Base-by-base conservation (phyloP, 1,139 yeast species). In the Suhomyces wounanorum region DNA sequence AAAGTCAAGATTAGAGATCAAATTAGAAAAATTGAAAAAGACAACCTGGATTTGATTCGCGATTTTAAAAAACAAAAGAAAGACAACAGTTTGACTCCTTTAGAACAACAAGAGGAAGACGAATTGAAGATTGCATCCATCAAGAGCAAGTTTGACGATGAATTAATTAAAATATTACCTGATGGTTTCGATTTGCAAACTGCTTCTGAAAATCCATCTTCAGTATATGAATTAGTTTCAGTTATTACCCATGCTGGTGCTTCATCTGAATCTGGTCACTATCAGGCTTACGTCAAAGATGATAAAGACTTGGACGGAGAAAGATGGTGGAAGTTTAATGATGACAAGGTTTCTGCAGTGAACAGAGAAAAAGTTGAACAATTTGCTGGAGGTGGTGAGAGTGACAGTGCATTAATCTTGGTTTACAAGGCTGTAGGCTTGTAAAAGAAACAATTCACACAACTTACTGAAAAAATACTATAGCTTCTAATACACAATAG, bases 371-470 rank as follows among this genome's bases (percentile, higher is more conserved):
- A 83, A 65, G 83, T 94, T 55, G 97, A 90, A 65, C 72, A 81
- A 50, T 78, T 95, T 57, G 89, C 97, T 8, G 99, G 99, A 44
- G 99, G 99, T 48, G 97, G 99, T 54, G 99, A 95, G 72, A 85
- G 96, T 60, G 99, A 94, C 69, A 85, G 96, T 62, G 99, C 99
- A 1, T 81, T 94, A 69, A 85, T 95, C 55, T 78, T 92, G 58
- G 71, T 94, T 49, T 94, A 94, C 75, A 87, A 86, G 64, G 96
- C 90, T 3, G 81, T 85, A 59, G 96, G 94, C 17, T 64, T 78
- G 57, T 72, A 62, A 60, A 16, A 10, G 11, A 13, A 30, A 9
- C n/a, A 6, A 11, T 11, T 11, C 33, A 30, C 14, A n/a, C n/a
- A 30, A 30, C n/a, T 10, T 13, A 10, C 14, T 13, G 33, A 30